Percentiles rank a stretch among this genome's conserved stretches.
Conservation (phyloP, 805 yeast species). For the Candida gorgasii region DNA sequence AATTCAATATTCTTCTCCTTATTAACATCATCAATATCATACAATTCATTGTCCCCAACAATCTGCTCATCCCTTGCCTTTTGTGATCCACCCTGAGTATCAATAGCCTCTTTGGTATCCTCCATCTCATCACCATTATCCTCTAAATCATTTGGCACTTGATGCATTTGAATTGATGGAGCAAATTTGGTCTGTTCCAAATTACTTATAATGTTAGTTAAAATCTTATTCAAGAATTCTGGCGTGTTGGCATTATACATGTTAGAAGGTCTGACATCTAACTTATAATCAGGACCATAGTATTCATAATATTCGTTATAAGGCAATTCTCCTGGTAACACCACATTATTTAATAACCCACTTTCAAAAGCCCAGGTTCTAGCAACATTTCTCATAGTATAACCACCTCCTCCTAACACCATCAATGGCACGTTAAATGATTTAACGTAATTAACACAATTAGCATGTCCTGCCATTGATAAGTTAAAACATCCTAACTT, state of each 20-base stretch:
- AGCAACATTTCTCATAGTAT: constrained; percentile 95
- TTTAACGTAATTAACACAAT: constrained; percentile 86
- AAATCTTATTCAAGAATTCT: constrained; percentile 83
- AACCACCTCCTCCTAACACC: constrained; percentile 98
- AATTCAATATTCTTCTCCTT: constrained; percentile 34
- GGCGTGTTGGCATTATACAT: constrained; percentile 96
- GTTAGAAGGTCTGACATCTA: constrained; percentile 92
- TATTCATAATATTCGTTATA: constrained; percentile 96
- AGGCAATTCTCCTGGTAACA: constrained; percentile 77
- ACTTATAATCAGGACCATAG: constrained; percentile 94
- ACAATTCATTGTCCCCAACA: constrained; percentile 76
- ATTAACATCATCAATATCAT: constrained; percentile 60
- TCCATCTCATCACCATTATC: constrained; percentile 86
- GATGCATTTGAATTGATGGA: constrained; percentile 93
- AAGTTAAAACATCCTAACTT: constrained; percentile 93
- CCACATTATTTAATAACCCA: constrained; percentile 78
- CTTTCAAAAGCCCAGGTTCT: constrained; percentile 95
- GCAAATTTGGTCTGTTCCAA: constrained; percentile 91
- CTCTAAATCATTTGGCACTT: constrained; percentile 86
- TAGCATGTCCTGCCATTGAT: constrained; percentile 93
- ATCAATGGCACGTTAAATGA: constrained; percentile 85
- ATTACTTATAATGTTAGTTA: constrained; percentile 73
- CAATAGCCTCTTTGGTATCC: constrained; percentile 75
- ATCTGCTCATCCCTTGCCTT: constrained; percentile 75
- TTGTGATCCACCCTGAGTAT: constrained; percentile 89